Conservation (phyloP, 2,329 filamentous ascomycete genomes). For the Nemania sp. region DNA sequence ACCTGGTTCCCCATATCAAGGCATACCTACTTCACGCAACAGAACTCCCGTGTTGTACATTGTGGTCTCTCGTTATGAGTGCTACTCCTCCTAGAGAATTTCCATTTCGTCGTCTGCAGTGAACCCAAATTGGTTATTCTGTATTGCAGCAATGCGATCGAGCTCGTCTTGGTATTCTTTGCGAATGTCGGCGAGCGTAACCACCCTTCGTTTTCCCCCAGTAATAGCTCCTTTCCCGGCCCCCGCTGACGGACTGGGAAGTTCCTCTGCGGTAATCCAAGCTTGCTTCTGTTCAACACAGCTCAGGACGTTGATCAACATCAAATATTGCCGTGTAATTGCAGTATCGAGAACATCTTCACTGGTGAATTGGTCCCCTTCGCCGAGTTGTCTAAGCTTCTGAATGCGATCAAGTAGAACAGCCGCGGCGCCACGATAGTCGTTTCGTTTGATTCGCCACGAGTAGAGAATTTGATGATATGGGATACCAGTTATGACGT, state of each 20-base stretch:
- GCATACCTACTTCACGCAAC: constrained; percentile 40
- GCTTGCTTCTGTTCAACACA: constrained; percentile 80
- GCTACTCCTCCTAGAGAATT: constrained; percentile 44
- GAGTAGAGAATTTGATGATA: constrained; percentile 91
- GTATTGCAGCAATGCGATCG: constrained; percentile 84
- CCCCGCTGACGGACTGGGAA: constrained; percentile 35
- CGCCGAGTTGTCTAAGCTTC: constrained; percentile 62
- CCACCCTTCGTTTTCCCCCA: constrained; percentile 68
- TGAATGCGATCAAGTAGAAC: constrained; percentile 67
- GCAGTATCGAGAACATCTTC: constrained; percentile 65
- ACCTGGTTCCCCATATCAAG: constrained; percentile 29
- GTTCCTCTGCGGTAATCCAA: constrained; percentile 70
- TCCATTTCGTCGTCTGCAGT: constrained; percentile 60
- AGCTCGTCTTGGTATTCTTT: constrained; percentile 89
- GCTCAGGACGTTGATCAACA: constrained; percentile 89
- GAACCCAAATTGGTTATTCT: constrained; percentile 88
- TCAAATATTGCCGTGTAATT: constrained; percentile 77
- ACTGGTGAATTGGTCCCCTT: constrained; percentile 59
- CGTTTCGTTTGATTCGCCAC: constrained; percentile 80
- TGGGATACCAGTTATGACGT: constrained; percentile 67
- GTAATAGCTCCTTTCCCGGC: constrained; percentile 39
- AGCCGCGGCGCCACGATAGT: constrained; percentile 80
- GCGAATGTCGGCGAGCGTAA: constrained; percentile 84
- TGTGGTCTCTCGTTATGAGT: constrained; percentile 10
- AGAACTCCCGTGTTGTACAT: constrained; percentile 34